A percentile compares a stretch with the other conserved stretches of the same genome.
Conservation (phyloP, 2,329 filamentous ascomycete genomes). For the Cladosporium sp. region DNA sequence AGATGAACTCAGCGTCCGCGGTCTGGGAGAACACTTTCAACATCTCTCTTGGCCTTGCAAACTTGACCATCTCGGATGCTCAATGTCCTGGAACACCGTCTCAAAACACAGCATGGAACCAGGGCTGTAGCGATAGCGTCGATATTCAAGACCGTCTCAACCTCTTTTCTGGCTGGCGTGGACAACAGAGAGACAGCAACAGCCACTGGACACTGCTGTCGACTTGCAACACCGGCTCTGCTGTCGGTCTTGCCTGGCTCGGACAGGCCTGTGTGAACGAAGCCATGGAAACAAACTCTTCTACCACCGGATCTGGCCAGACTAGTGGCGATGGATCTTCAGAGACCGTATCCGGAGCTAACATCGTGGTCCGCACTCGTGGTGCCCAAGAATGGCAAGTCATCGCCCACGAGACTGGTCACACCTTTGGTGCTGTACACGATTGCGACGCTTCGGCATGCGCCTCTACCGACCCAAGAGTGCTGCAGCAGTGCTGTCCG, state of each 20-base stretch:
- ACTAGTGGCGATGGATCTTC: conserved; percentile 38
- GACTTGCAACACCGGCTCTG: conserved; percentile 73
- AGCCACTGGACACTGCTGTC: conserved; percentile 91
- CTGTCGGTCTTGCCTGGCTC: conserved; percentile 90
- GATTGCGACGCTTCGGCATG: conserved; percentile 76
- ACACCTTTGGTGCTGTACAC: conserved; percentile 94
- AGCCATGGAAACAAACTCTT: conserved; percentile 44
- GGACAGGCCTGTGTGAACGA: conserved; percentile 72
- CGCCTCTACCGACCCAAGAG: conserved; percentile 54
- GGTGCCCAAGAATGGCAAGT: conserved; percentile 82
- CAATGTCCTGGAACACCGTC: conserved; percentile 69
- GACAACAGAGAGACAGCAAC: conserved; percentile 69
- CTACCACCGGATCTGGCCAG: conserved; percentile 34
- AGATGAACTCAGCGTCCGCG: conserved; percentile 82
- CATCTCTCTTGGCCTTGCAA: conserved; percentile 84
- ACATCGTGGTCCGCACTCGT: conserved; percentile 75
- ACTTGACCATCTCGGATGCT: conserved; percentile 71
- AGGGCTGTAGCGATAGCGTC: conserved; percentile 59
- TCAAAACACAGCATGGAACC: conserved; percentile 75
- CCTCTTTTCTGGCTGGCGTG: conserved; percentile 84
- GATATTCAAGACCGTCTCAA: conserved; percentile 76
- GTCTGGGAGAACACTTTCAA: conserved; percentile 91
- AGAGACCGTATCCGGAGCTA: conserved; percentile 78
- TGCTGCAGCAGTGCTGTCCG: conserved; percentile 73
- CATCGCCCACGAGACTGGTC: conserved; percentile 88